These are phyloP conservation scores for Blastobotrys arbuscula DNA, from an alignment of 1,139 yeast species.

Conservation along the genomic window DNA sequence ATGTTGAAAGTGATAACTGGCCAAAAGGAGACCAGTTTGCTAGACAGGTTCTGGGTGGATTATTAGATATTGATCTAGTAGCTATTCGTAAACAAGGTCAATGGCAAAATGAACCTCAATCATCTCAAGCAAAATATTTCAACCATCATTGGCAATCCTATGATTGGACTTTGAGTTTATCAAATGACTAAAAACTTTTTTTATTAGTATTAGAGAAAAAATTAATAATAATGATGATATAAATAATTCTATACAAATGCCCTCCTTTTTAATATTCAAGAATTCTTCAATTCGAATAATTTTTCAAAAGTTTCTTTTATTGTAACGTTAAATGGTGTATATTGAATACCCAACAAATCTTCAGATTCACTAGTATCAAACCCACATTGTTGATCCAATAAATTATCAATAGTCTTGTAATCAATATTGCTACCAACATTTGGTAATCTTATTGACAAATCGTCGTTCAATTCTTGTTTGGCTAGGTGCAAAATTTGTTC, in stretches of 20 bases:
- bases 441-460: slow-evolving; percentile 16
- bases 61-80: slow-evolving; percentile 36
- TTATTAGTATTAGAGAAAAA: no score
- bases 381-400: slow-evolving; percentile 21
- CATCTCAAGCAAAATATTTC: slow-evolving; percentile 4
- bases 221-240: no score
- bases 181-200: no score
- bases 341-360: slow-evolving; percentile 17
- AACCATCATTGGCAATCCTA: slow-evolving; percentile 1
- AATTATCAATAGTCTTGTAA: not conserved
- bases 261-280: no score
- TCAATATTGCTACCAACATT: slow-evolving; percentile 11
- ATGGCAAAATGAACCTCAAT: slow-evolving; percentile 25
- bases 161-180: slow-evolving; percentile 7
- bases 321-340: slow-evolving; percentile 19
- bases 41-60: slow-evolving; percentile 42
- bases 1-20: slow-evolving; percentile 41
- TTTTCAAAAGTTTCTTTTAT: slow-evolving; percentile 11
- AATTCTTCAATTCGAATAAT: slow-evolving; percentile 1
- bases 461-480: slow-evolving; percentile 14
- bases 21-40: slow-evolving; percentile 43
- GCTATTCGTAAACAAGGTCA: slow-evolving; percentile 29
- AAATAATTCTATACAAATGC: no score
- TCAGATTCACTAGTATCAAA: slow-evolving; percentile 21
- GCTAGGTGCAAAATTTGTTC: slow-evolving; percentile 24